Evolutionary conservation across 2,329 filamentous ascomycete species (phyloP).

Genomic region (Talaromyces sp.): DNA sequence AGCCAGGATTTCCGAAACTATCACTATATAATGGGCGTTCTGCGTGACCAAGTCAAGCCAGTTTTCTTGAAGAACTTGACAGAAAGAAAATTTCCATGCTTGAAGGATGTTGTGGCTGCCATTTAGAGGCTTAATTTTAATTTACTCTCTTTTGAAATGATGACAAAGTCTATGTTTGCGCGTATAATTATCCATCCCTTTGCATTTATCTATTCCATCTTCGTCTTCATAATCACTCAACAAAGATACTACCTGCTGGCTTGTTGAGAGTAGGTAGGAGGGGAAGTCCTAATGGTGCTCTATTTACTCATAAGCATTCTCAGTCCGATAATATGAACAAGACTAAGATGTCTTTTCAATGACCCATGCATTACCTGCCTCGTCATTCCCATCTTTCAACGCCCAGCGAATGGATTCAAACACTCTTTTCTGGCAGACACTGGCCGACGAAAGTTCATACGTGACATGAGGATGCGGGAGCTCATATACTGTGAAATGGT

Average conservation of each 20-base stretch:
- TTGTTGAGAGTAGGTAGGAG: too few species aligned
- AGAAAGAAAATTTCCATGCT: background rate
- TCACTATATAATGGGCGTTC: background rate
- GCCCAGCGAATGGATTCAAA: conserved; percentile 2
- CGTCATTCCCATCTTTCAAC: background rate
- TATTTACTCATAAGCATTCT: too few species aligned
- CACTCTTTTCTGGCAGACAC: background rate
- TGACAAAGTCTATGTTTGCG: too few species aligned
- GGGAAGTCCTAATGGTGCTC: too few species aligned
- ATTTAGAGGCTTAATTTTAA: background rate
- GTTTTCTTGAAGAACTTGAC: background rate
- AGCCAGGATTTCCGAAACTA: background rate
- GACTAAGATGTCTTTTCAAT: background rate
- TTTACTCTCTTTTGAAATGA: background rate
- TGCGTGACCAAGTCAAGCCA: conserved; percentile 1
- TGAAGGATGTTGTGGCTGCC: background rate
- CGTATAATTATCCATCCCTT: too few species aligned
- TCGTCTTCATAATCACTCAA: too few species aligned
- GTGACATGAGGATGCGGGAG: conserved; percentile 2
- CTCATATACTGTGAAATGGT: conserved; percentile 3
- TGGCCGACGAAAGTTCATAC: conserved; percentile 1
- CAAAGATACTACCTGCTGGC: too few species aligned
- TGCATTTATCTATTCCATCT: too few species aligned
- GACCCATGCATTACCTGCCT: background rate
- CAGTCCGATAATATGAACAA: too few species aligned